Base-by-base conservation (phyloP, 1,139 yeast genomes). In the Kodamaea anthophila region DNA sequence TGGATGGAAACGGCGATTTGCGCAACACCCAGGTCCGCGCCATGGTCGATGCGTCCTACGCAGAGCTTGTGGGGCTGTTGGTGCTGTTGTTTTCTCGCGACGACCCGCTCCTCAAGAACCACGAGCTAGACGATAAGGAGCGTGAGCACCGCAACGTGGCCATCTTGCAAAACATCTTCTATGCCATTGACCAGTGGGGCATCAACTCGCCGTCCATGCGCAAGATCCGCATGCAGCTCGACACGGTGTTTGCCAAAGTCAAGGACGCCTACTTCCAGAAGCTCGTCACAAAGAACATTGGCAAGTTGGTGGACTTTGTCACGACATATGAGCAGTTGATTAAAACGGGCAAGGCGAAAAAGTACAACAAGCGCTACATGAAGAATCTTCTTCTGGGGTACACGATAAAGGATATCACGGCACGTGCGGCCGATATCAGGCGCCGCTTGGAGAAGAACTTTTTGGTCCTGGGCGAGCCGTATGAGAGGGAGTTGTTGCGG, bases 251-350 rank as follows among this genome's bases (percentile, higher is more conserved):
- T 30, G 58, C 53, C 18, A 60, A 58, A 30, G 63, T 78, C 7
- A 59, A 59, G 39, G 49, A 44, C 5, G 44, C 44, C 9, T 65
- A 65, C 38, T 63, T 80, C 41, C 67, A 67, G 41, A 69, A 70
- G 34, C 69, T 76, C 15, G 39, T 66, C 22, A 49, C 46, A 26
- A 60, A 61, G 34, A 52, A 54, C 31, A 46, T 84, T 49, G 93
- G 86, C 5, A 80, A 76, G 47, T 54, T 83, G 33, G 60, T 71
- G 20, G 77, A 76, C 18, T 80, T 83, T 49, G 72, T 86, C 4
- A 69, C 69, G 26, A 85, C 78, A 26, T 74, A 81, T 29, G 80
- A 78, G 33, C 65, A 71, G 2, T 53, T 77, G 15, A 50, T 65
- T 5, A 69, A 64, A 26, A 54, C 55, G 24, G 67, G 79, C 2